phyloP scores from a whole-genome alignment of 805 yeast species.

The Wickerhamiella qilinensis region DNA sequence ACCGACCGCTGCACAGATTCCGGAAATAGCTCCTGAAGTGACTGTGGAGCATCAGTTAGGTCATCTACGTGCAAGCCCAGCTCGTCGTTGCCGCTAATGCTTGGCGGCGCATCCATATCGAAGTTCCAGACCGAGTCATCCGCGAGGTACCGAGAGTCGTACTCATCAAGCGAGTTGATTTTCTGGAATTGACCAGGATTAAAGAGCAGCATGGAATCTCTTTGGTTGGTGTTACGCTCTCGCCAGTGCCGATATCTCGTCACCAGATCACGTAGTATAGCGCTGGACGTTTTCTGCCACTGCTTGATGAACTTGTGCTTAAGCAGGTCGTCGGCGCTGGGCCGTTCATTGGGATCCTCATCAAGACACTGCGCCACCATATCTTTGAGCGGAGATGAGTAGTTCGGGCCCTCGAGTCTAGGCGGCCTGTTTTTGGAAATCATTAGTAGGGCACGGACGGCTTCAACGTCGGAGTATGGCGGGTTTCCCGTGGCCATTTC shows the following conservation, averaged over 20 bases:
- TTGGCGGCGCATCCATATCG: slow-evolving; percentile 11
- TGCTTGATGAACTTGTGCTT: slow-evolving; percentile 57
- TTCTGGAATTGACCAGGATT: background rate
- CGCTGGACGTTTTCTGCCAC: slow-evolving; percentile 44
- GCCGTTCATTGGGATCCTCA: slow-evolving; percentile 81
- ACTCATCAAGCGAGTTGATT: background rate
- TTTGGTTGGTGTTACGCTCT: slow-evolving; percentile 33
- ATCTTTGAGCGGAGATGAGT: slow-evolving; percentile 63
- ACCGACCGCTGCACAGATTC: too few relatives aligned
- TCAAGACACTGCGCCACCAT: slow-evolving; percentile 83
- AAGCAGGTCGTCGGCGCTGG: slow-evolving; percentile 68
- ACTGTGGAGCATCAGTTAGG: slow-evolving; percentile 47
- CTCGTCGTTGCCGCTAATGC: background rate
- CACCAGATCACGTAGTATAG: slow-evolving; percentile 54
- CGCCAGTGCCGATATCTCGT: slow-evolving; percentile 37
- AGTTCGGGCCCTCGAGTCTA: slow-evolving; percentile 77
- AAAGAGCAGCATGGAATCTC: slow-evolving; percentile 22
- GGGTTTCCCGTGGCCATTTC: slow-evolving; percentile 97
- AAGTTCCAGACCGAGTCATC: slow-evolving; percentile 18
- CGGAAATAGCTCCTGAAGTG: slow-evolving; percentile 46
- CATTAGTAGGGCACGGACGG: slow-evolving; percentile 84
- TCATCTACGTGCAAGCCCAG: background rate
- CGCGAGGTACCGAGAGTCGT: slow-evolving; percentile 6
- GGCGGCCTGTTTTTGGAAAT: slow-evolving; percentile 92
- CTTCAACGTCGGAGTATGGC: slow-evolving; percentile 91